A percentile compares a stretch with the other conserved stretches of the same genome.
phyloP scores from a whole-genome alignment of 768 basidiomycete genomes.

The Suillus sp. region DNA sequence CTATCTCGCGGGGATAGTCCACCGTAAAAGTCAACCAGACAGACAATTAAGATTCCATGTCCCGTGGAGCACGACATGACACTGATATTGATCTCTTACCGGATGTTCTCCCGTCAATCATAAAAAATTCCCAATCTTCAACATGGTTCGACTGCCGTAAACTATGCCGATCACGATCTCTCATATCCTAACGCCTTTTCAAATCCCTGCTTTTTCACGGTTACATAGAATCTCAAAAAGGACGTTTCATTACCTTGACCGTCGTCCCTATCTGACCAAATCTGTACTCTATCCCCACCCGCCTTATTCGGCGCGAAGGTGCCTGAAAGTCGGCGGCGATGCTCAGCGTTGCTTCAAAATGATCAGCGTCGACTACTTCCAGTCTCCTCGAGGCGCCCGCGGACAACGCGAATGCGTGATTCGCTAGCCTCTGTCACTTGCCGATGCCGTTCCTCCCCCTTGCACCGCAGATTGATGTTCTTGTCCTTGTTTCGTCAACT shows the following conservation, averaged over 20 bases:
- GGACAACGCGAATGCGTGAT: neutral
- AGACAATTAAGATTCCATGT: neutral
- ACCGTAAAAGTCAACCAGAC: neutral
- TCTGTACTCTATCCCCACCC: slow-evolving; percentile 9
- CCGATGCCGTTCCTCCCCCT: slow-evolving; percentile 2
- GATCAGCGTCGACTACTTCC: neutral
- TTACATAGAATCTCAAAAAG: neutral
- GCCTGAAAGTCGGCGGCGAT: slow-evolving; percentile 10
- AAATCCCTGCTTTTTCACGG: too few species aligned
- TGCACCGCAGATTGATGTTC: neutral
- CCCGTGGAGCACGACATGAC: slow-evolving; percentile 1
- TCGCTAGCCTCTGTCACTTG: neutral
- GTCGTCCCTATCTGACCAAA: neutral
- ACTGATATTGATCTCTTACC: too few species aligned
- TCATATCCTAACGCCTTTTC: too few species aligned
- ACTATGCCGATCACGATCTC: neutral
- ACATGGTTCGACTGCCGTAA: slow-evolving; percentile 8
- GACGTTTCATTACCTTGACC: neutral
- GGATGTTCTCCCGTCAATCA: slow-evolving; percentile 1
- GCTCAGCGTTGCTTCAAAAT: neutral
- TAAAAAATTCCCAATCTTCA: too few species aligned
- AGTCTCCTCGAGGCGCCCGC: slow-evolving; percentile 2
- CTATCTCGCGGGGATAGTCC: neutral
- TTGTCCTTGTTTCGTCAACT: neutral
- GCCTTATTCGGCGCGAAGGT: slow-evolving; percentile 9